Evolutionary conservation across 2,329 filamentous ascomycete species (phyloP).

Genomic region (Orbilia brochopaga): DNA sequence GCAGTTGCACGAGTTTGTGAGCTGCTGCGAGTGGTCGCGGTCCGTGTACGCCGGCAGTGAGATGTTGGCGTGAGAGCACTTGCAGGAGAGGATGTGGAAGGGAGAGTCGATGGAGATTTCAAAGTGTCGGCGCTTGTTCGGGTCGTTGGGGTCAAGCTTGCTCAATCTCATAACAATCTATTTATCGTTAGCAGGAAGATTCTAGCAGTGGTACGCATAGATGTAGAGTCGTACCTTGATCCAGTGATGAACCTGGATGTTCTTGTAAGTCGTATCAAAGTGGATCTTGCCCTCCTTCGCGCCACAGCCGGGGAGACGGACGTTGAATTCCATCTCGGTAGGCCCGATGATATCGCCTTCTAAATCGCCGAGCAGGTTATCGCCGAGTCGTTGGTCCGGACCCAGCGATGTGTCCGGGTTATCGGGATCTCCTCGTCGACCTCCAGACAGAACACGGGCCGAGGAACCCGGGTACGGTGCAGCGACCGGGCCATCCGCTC

Average conservation of each 20-base stretch:
- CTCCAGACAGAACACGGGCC: slow-evolving; percentile 77
- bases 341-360: slow-evolving; percentile 81
- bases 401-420: slow-evolving; percentile 38
- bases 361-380: slow-evolving; percentile 81
- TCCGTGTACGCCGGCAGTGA: slow-evolving; percentile 79
- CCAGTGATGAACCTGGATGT: slow-evolving; percentile 94
- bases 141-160: slow-evolving; percentile 77
- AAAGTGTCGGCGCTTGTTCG: slow-evolving; percentile 81
- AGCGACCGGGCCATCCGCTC: slow-evolving; percentile 76
- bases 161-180: slow-evolving; percentile 92
- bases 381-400: slow-evolving; percentile 55
- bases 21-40: slow-evolving; percentile 60
- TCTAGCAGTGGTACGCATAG: neutral
- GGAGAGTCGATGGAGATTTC: slow-evolving; percentile 97
- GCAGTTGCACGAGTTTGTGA: slow-evolving; percentile 58
- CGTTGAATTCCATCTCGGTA: slow-evolving; percentile 92
- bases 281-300: slow-evolving; percentile 82
- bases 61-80: slow-evolving; percentile 89
- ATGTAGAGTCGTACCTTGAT: slow-evolving; percentile 74
- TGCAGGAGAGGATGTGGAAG: slow-evolving; percentile 90
- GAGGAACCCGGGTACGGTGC: slow-evolving; percentile 77
- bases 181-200: slow-evolving; percentile 48
- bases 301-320: slow-evolving; percentile 87
- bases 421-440: slow-evolving; percentile 66
- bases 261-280: slow-evolving; percentile 91